Conservation (phyloP, 1,284 basidiomycete genomes). For the Boletus semigastroideus region DNA sequence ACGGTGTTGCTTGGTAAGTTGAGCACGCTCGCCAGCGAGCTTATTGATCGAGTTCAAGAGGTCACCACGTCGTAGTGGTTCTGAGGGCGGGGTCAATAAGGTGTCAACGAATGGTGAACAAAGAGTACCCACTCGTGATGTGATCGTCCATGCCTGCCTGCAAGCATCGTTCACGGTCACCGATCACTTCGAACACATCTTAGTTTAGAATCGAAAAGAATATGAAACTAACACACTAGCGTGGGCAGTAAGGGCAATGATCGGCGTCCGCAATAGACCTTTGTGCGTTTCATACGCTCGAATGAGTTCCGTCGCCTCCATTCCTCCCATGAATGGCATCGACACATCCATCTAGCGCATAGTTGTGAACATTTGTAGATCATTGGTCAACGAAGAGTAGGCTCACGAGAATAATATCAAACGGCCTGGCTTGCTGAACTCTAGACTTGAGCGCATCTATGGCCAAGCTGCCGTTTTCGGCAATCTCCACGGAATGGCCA, state of each 20-base stretch:
- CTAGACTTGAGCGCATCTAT: conserved; percentile 86
- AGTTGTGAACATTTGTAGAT: background rate
- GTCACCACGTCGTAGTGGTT: conserved; percentile 74
- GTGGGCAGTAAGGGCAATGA: conserved; percentile 93
- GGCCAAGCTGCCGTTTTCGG: conserved; percentile 93
- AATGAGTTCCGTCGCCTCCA: conserved; percentile 85
- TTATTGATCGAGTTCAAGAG: conserved; percentile 77
- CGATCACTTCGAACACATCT: conserved; percentile 70
- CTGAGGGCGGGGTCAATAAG: conserved; percentile 35
- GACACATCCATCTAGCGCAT: conserved; percentile 89
- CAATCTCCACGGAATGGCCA: conserved; percentile 95
- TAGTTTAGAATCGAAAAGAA: conserved; percentile 3
- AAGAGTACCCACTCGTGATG: conserved; percentile 65
- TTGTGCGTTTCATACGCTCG: conserved; percentile 79
- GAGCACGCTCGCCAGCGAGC: conserved; percentile 52
- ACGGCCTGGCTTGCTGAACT: conserved; percentile 69
- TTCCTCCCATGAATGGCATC: conserved; percentile 96
- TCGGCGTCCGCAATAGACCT: conserved; percentile 77
- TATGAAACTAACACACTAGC: conserved; percentile 60
- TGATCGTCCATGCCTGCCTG: conserved; percentile 86
- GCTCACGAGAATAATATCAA: conserved; percentile 84
- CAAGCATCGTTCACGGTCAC: conserved; percentile 90
- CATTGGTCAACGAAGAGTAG: background rate
- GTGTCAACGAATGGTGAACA: background rate
- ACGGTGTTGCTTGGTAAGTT: conserved; percentile 32